These are phyloP conservation scores for Fomitopsis betulina DNA, from an alignment of 1,284 basidiomycete genomes.

Conservation along the genomic window DNA sequence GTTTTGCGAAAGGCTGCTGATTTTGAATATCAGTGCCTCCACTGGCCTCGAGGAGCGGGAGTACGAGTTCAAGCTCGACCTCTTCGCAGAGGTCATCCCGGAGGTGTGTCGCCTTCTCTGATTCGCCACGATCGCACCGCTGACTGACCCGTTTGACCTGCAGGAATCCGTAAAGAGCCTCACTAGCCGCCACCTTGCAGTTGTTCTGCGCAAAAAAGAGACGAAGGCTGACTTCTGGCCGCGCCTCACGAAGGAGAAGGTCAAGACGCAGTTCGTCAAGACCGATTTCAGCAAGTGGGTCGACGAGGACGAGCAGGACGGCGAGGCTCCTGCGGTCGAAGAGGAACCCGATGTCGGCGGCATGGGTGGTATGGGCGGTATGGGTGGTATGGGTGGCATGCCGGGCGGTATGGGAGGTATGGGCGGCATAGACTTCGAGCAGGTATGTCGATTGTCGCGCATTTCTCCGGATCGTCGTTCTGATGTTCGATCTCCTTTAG, in stretches of 20 bases:
- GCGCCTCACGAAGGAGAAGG: slow-evolving; percentile 83
- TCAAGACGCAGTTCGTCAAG: slow-evolving; percentile 77
- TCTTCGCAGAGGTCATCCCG: slow-evolving; percentile 70
- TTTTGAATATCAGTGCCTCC: slow-evolving; percentile 31
- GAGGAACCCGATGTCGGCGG: slow-evolving; percentile 41
- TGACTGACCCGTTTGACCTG: background rate
- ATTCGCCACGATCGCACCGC: background rate
- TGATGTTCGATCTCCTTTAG: slow-evolving; percentile 28
- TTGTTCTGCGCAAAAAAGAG: slow-evolving; percentile 80
- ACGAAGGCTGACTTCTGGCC: slow-evolving; percentile 81
- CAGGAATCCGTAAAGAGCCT: slow-evolving; percentile 65
- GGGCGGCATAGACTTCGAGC: slow-evolving; percentile 52
- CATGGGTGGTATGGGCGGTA: slow-evolving; percentile 46
- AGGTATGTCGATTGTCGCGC: slow-evolving; percentile 35
- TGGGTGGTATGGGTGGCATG: slow-evolving; percentile 42
- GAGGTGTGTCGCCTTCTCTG: slow-evolving; percentile 43
- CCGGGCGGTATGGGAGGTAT: slow-evolving; percentile 36
- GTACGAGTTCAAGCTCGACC: slow-evolving; percentile 70
- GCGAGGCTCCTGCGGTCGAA: slow-evolving; percentile 35
- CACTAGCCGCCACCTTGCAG: slow-evolving; percentile 60
- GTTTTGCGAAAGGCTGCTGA: background rate
- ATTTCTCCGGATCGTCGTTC: background rate
- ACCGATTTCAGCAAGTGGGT: slow-evolving; percentile 93
- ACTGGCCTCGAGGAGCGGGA: slow-evolving; percentile 55
- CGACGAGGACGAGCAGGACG: slow-evolving; percentile 93